Conservation (phyloP, 1,284 basidiomycete species). For the Anthracocystis panici-leucophaei region DNA sequence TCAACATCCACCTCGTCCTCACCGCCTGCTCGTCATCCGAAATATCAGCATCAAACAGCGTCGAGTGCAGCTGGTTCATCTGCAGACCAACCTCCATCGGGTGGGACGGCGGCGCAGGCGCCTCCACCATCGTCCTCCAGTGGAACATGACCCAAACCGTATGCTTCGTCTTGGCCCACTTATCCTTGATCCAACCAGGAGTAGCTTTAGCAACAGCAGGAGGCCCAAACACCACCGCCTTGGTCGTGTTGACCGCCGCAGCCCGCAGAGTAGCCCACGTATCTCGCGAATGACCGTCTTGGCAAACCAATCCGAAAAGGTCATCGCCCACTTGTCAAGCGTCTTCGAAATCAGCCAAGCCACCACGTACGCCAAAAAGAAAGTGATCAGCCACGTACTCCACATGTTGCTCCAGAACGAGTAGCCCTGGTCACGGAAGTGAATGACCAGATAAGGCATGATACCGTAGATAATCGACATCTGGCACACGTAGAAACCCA, state of each 20-base stretch:
- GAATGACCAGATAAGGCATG: constrained; percentile 70
- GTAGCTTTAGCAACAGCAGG: constrained; percentile 34
- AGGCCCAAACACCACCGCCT: constrained; percentile 25
- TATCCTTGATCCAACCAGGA: constrained; percentile 30
- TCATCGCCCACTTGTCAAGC: constrained; percentile 43
- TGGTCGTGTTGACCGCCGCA: constrained; percentile 24
- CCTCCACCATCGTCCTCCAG: constrained; percentile 62
- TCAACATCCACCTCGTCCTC: constrained; percentile 67
- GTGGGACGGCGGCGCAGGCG: constrained; percentile 68
- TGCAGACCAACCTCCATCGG: constrained; percentile 70
- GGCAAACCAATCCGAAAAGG: constrained; percentile 32
- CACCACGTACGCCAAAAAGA: constrained; percentile 70
- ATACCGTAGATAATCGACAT: constrained; percentile 71
- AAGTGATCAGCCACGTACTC: constrained; percentile 69
- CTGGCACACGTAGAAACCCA: constrained; percentile 71
- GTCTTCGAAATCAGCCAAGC: constrained; percentile 61
- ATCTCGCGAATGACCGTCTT: constrained; percentile 34
- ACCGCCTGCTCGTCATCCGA: constrained; percentile 69
- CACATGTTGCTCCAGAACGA: constrained; percentile 70
- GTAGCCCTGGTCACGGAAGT: constrained; percentile 64
- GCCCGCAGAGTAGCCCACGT: constrained; percentile 19
- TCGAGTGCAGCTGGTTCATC: constrained; percentile 71
- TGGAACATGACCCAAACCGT: constrained; percentile 67
- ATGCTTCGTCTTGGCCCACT: constrained; percentile 41
- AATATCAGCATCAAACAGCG: constrained; percentile 70